Percentiles rank a stretch among this genome's conserved stretches.
Conservation (phyloP, 805 yeast species). For the Jamesozyma gamospora region DNA sequence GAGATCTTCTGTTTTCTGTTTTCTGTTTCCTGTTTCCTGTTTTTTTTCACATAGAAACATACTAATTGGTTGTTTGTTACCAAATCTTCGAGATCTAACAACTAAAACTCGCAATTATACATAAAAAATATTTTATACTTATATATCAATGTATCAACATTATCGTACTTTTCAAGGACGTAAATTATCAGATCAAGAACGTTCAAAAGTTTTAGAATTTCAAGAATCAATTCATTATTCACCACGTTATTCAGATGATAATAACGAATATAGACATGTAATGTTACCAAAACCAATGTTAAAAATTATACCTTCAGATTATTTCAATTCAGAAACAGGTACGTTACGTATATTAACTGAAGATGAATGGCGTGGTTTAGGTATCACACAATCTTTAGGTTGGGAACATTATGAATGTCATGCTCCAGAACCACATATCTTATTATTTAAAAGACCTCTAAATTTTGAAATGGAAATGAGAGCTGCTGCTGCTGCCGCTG, state of each 20-base stretch:
- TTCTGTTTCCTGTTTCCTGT: no score
- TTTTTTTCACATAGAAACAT: no score
- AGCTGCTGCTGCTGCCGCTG: conserved; percentile 24
- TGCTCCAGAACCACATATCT: conserved; percentile 96
- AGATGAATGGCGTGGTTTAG: conserved; percentile 98
- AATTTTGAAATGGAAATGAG: conserved; percentile 38
- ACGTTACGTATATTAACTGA: conserved; percentile 82
- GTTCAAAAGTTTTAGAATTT: conserved; percentile 80
- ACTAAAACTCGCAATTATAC: no score
- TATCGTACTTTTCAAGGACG: conserved; percentile 37
- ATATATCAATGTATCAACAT: conserved; percentile 22
- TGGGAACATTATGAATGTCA: conserved; percentile 98
- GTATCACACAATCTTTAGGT: conserved; percentile 93
- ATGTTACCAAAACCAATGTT: conserved; percentile 94
- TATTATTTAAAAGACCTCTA: conserved; percentile 69
- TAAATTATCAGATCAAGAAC: conserved; percentile 69
- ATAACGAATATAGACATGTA: conserved; percentile 89
- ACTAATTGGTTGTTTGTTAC: no score
- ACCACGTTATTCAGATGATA: conserved; percentile 82
- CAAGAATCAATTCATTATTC: conserved; percentile 93
- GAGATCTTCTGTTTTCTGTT: no score
- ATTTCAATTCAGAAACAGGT: conserved; percentile 87
- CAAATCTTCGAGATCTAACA: no score
- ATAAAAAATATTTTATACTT: no score
- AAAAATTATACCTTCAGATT: conserved; percentile 87